Evolutionary conservation across 2,329 filamentous ascomycete genomes (phyloP).

Genomic region (Aureobasidium namibiae): DNA sequence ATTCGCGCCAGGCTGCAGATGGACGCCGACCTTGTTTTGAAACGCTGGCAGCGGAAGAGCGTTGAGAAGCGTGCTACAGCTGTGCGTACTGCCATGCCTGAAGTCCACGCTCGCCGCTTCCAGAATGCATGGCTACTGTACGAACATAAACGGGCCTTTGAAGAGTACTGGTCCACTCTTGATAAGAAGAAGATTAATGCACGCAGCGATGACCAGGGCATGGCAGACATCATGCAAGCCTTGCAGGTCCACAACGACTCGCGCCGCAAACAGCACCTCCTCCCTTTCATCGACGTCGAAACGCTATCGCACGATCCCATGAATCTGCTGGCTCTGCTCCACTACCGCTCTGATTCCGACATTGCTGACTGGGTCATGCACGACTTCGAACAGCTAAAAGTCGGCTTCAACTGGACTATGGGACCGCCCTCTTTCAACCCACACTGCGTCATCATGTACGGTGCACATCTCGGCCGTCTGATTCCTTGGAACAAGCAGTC

Average conservation of each 20-base stretch:
- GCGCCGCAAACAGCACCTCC: background rate
- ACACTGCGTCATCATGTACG: constrained; percentile 15
- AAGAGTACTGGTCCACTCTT: background rate
- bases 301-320: constrained; percentile 9
- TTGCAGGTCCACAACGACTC: background rate
- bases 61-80: constrained; percentile 12
- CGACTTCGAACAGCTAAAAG: constrained; percentile 15
- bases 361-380: constrained; percentile 14
- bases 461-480: constrained; percentile 4
- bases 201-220: background rate
- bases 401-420: background rate
- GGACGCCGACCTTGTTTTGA: constrained; percentile 12
- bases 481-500: constrained; percentile 6
- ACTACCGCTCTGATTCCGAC: constrained; percentile 7
- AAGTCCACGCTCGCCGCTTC: constrained; percentile 9
- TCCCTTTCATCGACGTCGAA: constrained; percentile 14
- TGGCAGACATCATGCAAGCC: background rate
- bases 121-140: background rate
- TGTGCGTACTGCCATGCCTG: constrained; percentile 13
- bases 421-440: constrained; percentile 11
- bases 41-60: constrained; percentile 12
- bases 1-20: background rate
- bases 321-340: constrained; percentile 14
- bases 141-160: background rate
- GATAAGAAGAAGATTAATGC: background rate